A percentile compares a stretch with the other conserved stretches of the same genome.
Evolutionary conservation across 441 rosid genomes (phyloP).

Genomic region (Brassica balearica): DNA sequence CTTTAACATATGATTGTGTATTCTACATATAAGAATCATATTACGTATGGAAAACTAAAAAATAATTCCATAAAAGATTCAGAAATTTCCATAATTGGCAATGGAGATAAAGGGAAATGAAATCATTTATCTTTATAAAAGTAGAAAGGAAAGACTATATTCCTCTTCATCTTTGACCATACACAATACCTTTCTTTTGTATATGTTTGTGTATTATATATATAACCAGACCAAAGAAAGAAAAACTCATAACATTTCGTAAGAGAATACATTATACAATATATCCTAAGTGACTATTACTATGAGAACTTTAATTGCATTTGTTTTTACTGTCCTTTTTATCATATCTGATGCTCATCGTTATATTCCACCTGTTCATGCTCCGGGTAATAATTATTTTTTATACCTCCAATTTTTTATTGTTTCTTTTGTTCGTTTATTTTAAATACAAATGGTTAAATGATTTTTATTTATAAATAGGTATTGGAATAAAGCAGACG

Average conservation of each 20-base stretch:
- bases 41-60: no score
- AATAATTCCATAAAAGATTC: neutral
- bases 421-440: neutral
- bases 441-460: neutral
- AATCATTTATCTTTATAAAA: neutral
- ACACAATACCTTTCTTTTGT: neutral
- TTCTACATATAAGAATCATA: no score
- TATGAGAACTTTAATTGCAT: neutral
- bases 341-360: constrained; percentile 6
- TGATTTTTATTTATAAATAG: constrained; percentile 11
- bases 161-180: neutral
- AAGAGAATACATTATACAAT: neutral
- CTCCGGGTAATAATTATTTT: neutral
- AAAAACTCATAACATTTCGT: neutral
- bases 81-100: neutral
- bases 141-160: neutral
- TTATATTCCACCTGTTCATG: neutral
- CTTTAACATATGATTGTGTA: no score
- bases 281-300: neutral
- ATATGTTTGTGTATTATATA: constrained; percentile 9
- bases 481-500: neutral
- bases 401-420: neutral
- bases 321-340: neutral
- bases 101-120: neutral
- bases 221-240: neutral